Evolutionary conservation across 116 monocot genomes (phyloP).

Genomic region (Trichopus zeylanicus): DNA sequence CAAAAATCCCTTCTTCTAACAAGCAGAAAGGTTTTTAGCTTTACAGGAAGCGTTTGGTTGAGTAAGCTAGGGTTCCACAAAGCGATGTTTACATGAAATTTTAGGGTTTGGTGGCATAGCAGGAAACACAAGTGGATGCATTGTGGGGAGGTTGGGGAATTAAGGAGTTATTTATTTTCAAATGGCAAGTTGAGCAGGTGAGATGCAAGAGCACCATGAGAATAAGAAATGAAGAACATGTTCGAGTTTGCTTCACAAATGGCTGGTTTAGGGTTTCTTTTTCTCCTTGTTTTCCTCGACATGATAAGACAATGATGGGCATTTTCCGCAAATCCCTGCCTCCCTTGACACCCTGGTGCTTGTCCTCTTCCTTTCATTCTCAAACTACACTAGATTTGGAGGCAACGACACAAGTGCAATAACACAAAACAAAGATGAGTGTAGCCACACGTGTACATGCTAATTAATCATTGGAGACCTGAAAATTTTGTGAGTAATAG

Average conservation of each 20-base stretch:
- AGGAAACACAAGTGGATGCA: too few species aligned
- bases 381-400: background rate
- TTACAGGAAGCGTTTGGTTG: too few species aligned
- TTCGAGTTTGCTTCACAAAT: slow-evolving; percentile 18
- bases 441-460: too few species aligned
- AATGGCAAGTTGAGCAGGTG: slow-evolving; percentile 21
- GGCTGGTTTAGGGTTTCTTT: slow-evolving; percentile 17
- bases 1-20: too few species aligned
- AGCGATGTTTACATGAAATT: too few species aligned
- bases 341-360: slow-evolving; percentile 22
- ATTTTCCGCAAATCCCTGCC: slow-evolving; percentile 30
- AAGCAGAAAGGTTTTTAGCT: too few species aligned
- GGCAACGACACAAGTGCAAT: too few species aligned
- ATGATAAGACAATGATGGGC: slow-evolving; percentile 22
- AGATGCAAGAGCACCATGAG: background rate
- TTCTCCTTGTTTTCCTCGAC: slow-evolving; percentile 46
- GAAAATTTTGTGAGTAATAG: too few species aligned
- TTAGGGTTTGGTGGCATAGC: too few species aligned
- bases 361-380: slow-evolving; percentile 3
- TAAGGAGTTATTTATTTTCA: slow-evolving; percentile 3
- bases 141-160: background rate
- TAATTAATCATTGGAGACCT: too few species aligned
- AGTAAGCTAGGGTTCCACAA: too few species aligned
- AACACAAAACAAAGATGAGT: too few species aligned
- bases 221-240: background rate